Evolutionary conservation across 495 filamentous ascomycete genomes (phyloP), one percentile per base, ranked within the genome.

Genomic region (Penicillium goetzii): DNA sequence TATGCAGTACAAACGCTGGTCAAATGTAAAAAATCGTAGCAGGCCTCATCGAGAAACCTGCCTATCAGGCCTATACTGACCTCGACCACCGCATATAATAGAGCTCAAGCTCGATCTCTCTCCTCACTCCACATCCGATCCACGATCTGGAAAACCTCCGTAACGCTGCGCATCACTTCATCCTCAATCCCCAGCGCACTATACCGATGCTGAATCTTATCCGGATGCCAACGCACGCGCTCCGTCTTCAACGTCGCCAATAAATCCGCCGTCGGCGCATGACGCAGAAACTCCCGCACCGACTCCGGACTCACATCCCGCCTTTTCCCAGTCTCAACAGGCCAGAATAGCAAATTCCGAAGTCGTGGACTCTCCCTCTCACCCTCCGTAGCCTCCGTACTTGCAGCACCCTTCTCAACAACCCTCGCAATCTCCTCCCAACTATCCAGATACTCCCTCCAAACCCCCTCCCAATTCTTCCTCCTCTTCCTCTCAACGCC

Each of bases 171-270:
- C 74, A 96, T 83, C 2, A 88, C 86, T 3, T 80, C 76, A 19
- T 90, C 85, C 49, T 91, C 87, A 45, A 90, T 78, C 6, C 84
- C 81, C 60, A 83, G 74, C 0, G 83, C 86, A 2, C 92, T 91
- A 67, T 93, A 87, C 51, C 88, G 85, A 77, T 98, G 96, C 81
- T 96, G 92, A 34, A 98, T 90, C 82, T 98, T 99, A 76, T 99
- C 95, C 11, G 95, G 95, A 84, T 99, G 95, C 95, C 95, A 99
- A 11, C 92, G 80, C 11, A 98, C 87, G 40, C 95, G 85, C 79
- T 99, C 95, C 19, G 83, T 74, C 76, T 97, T 98, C 40, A 99
- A 77, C 30, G 85, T 80, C 19, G 82, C 79, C 50, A 83, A 62
- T 34, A 92, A 73, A 59, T 81, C 75, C 5, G 26, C 57, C 3